Conservation (phyloP, 1,139 yeast species). For the Candida pseudocylindracea region DNA sequence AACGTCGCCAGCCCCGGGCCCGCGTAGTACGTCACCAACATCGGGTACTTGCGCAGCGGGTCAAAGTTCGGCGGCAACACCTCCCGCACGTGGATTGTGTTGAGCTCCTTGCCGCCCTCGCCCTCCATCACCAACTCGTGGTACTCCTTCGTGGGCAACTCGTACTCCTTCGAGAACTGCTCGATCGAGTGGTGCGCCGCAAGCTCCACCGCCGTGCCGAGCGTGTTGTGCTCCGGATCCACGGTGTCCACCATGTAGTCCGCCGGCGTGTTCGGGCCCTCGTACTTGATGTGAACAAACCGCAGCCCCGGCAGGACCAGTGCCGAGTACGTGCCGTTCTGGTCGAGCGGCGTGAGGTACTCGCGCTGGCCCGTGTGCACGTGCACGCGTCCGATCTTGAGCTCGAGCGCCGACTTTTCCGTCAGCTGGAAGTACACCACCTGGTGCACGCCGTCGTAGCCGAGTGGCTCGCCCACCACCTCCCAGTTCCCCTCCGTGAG, state of each 20-base stretch:
- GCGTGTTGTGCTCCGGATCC: slow-evolving; percentile 9
- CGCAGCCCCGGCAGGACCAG: neutral
- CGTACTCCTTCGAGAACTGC: slow-evolving; percentile 10
- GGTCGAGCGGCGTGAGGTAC: neutral
- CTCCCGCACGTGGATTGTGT: slow-evolving; percentile 46
- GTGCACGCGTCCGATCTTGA: neutral
- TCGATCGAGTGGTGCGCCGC: slow-evolving; percentile 8
- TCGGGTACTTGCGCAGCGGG: slow-evolving; percentile 39
- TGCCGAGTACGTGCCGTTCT: neutral
- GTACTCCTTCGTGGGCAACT: too few relatives aligned
- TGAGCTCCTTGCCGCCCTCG: slow-evolving; percentile 12
- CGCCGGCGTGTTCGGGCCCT: slow-evolving; percentile 49
- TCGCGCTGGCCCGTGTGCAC: neutral
- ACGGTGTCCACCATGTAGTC: slow-evolving; percentile 29
- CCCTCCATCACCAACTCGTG: slow-evolving; percentile 23
- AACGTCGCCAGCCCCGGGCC: slow-evolving; percentile 87
- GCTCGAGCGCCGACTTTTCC: neutral
- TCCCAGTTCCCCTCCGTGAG: slow-evolving; percentile 33
- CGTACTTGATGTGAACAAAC: slow-evolving; percentile 21
- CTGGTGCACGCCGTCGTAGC: slow-evolving; percentile 42
- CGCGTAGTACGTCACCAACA: slow-evolving; percentile 71
- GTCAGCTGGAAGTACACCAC: slow-evolving; percentile 25
- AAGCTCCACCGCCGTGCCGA: slow-evolving; percentile 1
- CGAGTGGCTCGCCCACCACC: slow-evolving; percentile 42
- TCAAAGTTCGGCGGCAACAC: slow-evolving; percentile 54